Evolutionary conservation across 1,284 basidiomycete species (phyloP), one percentile per base, ranked within the genome.

Genomic region (Schizophyllum amplum): DNA sequence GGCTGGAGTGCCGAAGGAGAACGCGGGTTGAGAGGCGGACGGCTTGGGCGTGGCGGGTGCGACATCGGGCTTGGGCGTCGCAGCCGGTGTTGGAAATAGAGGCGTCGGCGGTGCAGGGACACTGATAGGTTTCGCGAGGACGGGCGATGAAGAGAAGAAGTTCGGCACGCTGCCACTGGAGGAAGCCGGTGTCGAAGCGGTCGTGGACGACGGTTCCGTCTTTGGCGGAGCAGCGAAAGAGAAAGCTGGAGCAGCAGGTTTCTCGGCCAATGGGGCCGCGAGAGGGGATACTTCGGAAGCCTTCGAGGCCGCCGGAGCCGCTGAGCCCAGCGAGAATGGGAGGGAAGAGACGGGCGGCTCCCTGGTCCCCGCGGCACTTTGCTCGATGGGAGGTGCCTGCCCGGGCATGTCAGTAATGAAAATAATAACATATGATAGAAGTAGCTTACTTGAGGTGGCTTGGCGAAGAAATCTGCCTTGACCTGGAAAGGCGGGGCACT

Each of bases 391-490:
- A 3, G 33, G 13, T 9, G 33, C 33, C 33, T 42, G 33, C 33
- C 3, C 13, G 13, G 3, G 33, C 11, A 9, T 4, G 33, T 42
- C 33, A 42, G 33, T 3, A 42, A 42, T 9, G 33, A 9, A 9
- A 42, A 2, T 17, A 9, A 13, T 3, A 9, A 3, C 33, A 42
- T 17, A 42, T 9, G 33, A 9, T 4, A 13, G 33, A 42, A 42
- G 7, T 9, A 13, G 17, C 33, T 42, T 9, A 42, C 33, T 42
- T 42, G 33, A 42, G 85, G 83, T 65, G 81, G 78, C 61, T 81
- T 79, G 1, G 83, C 78, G 63, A 90, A 90, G 68, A 90, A 90
- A 1, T 78, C 80, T 53, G 74, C 67, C n/a, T 85, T 81, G 23
- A 84, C 72, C 50, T 82, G 74, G 65, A 85, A 89, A 9, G 73